Conservation (phyloP, 345 rosid species). For the Boechera retrofracta region DNA sequence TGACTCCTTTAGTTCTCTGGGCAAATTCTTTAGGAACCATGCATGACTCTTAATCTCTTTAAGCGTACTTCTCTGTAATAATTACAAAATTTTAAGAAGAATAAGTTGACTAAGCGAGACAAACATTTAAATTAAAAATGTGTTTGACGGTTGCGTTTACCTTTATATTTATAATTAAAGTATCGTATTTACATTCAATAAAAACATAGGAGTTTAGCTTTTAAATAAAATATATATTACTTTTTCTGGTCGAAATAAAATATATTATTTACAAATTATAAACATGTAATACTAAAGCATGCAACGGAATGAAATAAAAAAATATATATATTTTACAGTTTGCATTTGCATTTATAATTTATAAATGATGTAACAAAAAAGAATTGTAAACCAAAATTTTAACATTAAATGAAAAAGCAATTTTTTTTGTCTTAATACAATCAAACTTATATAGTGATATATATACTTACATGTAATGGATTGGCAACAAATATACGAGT, state of each 20-base stretch:
- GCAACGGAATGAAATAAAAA: background rate
- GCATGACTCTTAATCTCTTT: conserved; percentile 67
- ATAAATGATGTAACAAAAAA: background rate
- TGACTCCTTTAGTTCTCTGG: conserved; percentile 59
- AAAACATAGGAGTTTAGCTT: no score
- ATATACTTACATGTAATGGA: conserved; percentile 53
- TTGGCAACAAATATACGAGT: conserved; percentile 79
- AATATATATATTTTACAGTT: no score
- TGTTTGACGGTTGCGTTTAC: background rate
- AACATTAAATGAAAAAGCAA: background rate
- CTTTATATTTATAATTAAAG: background rate
- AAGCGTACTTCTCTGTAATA: conserved; percentile 61
- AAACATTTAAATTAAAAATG: background rate
- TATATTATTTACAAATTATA: background rate
- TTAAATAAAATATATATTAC: background rate
- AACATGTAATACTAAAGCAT: background rate
- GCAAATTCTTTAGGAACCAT: conserved; percentile 77
- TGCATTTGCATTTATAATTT: background rate
- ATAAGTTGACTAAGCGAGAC: background rate
- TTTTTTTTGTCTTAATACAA: background rate
- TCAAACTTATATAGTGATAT: background rate
- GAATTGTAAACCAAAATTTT: no score
- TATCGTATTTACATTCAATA: background rate
- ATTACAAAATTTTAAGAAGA: background rate
- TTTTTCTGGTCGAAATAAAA: no score